A percentile compares a stretch with the other conserved stretches of the same genome.
phyloP scores from a whole-genome alignment of 129 eudicot species.

The Saposhnikovia divaricata region DNA sequence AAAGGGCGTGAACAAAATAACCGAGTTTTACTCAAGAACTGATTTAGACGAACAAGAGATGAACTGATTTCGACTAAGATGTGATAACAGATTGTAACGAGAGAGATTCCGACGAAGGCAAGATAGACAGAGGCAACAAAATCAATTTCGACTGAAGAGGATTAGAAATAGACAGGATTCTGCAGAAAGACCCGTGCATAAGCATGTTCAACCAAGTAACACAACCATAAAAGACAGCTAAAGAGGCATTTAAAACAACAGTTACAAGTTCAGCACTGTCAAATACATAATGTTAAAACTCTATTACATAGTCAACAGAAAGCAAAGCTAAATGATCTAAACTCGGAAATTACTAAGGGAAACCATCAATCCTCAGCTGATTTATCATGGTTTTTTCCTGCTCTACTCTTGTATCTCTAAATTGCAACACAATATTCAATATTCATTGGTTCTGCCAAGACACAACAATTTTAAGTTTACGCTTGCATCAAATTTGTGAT shows the following conservation, averaged over 20 bases:
- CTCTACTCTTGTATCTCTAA: background rate
- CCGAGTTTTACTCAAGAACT: too few relatives aligned
- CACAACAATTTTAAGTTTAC: background rate
- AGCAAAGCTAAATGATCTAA: background rate
- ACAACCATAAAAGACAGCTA: background rate
- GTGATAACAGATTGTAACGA: too few relatives aligned
- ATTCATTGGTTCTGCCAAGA: background rate
- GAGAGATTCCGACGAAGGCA: too few relatives aligned
- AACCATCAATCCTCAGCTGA: background rate
- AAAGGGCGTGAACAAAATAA: too few relatives aligned
- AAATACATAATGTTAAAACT: background rate
- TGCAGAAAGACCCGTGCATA: background rate
- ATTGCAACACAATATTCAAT: background rate
- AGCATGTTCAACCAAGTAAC: background rate
- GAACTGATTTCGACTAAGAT: too few relatives aligned
- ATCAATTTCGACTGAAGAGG: too few relatives aligned
- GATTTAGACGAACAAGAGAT: too few relatives aligned
- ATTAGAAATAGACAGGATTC: too few relatives aligned
- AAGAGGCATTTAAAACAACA: background rate
- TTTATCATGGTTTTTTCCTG: background rate
- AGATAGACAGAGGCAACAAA: too few relatives aligned
- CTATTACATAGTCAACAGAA: background rate
- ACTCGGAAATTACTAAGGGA: background rate
- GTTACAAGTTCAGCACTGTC: background rate
- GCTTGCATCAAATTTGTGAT: slow-evolving; percentile 20